Evolutionary conservation across 352 stramenopile genomes (phyloP).

Genomic region (Paralagenidium karlingii): DNA sequence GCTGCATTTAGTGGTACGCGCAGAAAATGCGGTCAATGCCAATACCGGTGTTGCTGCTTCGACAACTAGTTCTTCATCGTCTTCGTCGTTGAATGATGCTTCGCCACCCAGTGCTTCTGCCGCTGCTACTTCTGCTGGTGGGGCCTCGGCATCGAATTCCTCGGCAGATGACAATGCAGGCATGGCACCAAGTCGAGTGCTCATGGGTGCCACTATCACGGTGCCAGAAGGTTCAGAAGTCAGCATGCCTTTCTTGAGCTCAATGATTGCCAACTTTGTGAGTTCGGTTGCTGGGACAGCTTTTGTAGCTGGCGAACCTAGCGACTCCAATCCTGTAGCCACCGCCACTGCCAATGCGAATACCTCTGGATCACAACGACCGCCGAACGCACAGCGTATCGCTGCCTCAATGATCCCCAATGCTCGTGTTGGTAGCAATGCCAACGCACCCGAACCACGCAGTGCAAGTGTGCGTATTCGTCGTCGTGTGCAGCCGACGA

Average conservation of each 20-base stretch:
- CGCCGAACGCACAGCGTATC: not conserved
- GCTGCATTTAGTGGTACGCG: slow-evolving; percentile 61
- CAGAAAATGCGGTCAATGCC: slow-evolving; percentile 9
- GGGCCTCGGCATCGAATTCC: not conserved
- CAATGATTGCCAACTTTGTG: slow-evolving; percentile 70
- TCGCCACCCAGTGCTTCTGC: not conserved
- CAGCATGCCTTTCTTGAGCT: slow-evolving; percentile 74
- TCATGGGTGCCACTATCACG: slow-evolving; percentile 70
- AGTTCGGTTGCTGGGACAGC: slow-evolving; percentile 33
- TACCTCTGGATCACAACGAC: not conserved
- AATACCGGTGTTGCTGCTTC: not conserved
- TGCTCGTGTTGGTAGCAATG: too few relatives aligned
- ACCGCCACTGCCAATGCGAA: not conserved
- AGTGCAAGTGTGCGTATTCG: too few relatives aligned
- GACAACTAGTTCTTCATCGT: not conserved
- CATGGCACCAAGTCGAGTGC: slow-evolving; percentile 16
- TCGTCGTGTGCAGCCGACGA: too few relatives aligned
- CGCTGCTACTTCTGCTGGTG: not conserved
- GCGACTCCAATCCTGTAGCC: not conserved
- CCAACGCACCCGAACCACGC: not conserved
- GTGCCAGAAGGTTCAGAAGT: slow-evolving; percentile 47
- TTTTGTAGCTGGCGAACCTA: slow-evolving; percentile 1
- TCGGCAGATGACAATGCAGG: not conserved
- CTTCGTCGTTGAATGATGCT: not conserved
- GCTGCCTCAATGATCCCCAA: not conserved